These are phyloP conservation scores for Triticum monococcum DNA, from an alignment of 176 grass and related monocot species.

Conservation along the genomic window DNA sequence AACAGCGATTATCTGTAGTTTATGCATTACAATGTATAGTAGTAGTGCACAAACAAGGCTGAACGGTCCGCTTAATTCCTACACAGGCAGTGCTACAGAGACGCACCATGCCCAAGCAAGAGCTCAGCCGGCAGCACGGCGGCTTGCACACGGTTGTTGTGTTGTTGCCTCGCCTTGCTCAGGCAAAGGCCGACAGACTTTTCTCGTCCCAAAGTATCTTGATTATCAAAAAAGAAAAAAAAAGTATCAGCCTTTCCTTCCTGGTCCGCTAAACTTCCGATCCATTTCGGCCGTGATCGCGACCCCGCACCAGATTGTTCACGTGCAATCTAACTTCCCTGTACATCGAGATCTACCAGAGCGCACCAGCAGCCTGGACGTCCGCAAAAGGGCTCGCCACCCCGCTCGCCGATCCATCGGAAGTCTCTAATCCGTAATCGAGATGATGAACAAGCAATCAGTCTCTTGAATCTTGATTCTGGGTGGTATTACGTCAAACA, in stretches of 20 bases:
- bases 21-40: no score
- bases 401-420: no score
- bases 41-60: no score
- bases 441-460: no score
- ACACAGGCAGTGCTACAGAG: not conserved
- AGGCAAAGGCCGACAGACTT: no score
- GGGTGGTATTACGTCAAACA: not conserved
- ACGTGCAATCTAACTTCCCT: not conserved
- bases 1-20: no score
- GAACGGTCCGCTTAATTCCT: not conserved
- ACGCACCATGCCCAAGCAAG: not conserved
- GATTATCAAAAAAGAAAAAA: no score
- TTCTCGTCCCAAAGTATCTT: not conserved
- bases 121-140: no score
- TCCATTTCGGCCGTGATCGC: not conserved
- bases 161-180: not conserved
- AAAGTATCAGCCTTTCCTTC: not conserved
- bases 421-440: no score
- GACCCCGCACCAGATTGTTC: slow-evolving; percentile 28
- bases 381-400: no score
- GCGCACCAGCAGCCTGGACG: no score
- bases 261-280: not conserved
- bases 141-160: no score
- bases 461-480: not conserved
- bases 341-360: not conserved